Conservation (phyloP, 306 rosid species). For the Datisca glomerata region DNA sequence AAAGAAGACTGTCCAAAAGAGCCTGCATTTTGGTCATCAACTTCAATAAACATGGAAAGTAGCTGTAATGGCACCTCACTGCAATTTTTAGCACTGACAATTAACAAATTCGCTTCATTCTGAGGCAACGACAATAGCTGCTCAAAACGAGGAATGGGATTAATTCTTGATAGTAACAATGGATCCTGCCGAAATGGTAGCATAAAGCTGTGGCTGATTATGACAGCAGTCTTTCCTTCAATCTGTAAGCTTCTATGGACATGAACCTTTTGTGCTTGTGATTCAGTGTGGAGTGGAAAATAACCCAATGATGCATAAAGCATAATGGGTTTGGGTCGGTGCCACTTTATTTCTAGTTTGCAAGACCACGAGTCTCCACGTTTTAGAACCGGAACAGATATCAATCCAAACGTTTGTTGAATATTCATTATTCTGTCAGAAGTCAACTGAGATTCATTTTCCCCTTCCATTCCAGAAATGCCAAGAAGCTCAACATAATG, state of each 20-base stretch:
- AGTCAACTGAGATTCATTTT: constrained; percentile 41
- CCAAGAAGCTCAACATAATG: constrained; percentile 91
- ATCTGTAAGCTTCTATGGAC: constrained; percentile 91
- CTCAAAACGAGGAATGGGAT: constrained; percentile 42
- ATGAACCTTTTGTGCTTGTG: constrained; percentile 50
- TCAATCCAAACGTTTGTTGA: constrained; percentile 72
- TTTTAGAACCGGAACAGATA: constrained; percentile 74
- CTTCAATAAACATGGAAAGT: constrained; percentile 46
- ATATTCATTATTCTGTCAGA: constrained; percentile 60
- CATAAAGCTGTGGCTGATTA: constrained; percentile 48
- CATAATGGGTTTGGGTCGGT: constrained; percentile 83
- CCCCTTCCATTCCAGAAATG: constrained; percentile 65
- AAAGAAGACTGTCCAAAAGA: constrained; percentile 48
- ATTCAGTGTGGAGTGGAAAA: constrained; percentile 33
- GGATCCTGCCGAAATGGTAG: constrained; percentile 77
- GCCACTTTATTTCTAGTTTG: constrained; percentile 92
- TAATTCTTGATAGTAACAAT: constrained; percentile 57
- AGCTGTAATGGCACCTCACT: constrained; percentile 58
- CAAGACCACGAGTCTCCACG: constrained; percentile 80
- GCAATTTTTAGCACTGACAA: constrained; percentile 62
- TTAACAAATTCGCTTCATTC: constrained; percentile 48
- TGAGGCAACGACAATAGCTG: constrained; percentile 44
- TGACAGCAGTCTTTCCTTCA: constrained; percentile 66
- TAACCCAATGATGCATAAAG: constrained; percentile 81
- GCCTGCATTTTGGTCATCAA: constrained; percentile 26